Evolutionary conservation across 305 asterid genomes (phyloP).

Genomic region (Lippia alba): DNA sequence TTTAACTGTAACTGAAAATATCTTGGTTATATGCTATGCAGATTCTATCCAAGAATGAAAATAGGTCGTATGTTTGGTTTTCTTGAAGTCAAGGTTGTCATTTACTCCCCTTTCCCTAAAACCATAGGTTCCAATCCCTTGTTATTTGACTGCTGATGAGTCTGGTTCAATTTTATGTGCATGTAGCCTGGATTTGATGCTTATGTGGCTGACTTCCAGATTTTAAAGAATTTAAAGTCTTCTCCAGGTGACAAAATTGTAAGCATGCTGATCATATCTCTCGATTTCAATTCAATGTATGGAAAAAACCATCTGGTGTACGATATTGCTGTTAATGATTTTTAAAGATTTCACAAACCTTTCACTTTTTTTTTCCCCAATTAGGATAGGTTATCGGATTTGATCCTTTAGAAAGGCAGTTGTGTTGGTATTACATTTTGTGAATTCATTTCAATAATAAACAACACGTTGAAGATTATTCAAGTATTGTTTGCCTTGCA

Average conservation of each 20-base stretch:
- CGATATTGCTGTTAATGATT: slow-evolving; percentile 24
- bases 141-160: slow-evolving; percentile 31
- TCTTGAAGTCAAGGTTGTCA: slow-evolving; percentile 73
- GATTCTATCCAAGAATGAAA: slow-evolving; percentile 83
- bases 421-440: neutral
- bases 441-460: neutral
- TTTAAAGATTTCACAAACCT: slow-evolving; percentile 10
- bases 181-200: slow-evolving; percentile 92
- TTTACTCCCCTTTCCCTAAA: slow-evolving; percentile 27
- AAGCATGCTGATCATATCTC: slow-evolving; percentile 45
- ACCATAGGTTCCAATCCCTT: slow-evolving; percentile 24
- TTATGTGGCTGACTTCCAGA: slow-evolving; percentile 71
- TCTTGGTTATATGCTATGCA: slow-evolving; percentile 45
- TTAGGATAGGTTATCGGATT: slow-evolving; percentile 4
- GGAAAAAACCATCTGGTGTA: slow-evolving; percentile 17
- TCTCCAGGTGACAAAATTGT: slow-evolving; percentile 69
- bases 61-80: slow-evolving; percentile 66
- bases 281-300: slow-evolving; percentile 33
- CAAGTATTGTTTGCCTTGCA: neutral
- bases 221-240: slow-evolving; percentile 55
- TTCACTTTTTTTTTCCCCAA: neutral
- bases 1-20: slow-evolving; percentile 41
- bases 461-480: neutral
- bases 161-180: slow-evolving; percentile 34
- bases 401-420: neutral